These are phyloP conservation scores for Panaeolus cyanescens DNA, from an alignment of 768 basidiomycete genomes.

Conservation along the genomic window DNA sequence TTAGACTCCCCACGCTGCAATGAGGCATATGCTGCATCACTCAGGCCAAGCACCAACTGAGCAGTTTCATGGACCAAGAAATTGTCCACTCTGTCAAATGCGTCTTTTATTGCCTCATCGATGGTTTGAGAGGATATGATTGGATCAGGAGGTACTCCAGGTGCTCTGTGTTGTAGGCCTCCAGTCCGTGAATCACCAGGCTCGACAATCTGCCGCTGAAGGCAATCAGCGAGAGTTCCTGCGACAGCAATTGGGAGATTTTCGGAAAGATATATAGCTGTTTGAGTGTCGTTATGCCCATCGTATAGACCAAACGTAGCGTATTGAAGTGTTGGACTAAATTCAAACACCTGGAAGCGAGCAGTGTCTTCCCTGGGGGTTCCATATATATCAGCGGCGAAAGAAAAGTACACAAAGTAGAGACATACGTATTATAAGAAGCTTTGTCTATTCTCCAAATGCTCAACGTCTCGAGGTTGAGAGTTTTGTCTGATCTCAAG, in stretches of 20 bases:
- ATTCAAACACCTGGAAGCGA: conserved; percentile 2
- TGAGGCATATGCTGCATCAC: not conserved
- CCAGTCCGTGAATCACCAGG: not conserved
- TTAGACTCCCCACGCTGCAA: conserved; percentile 8
- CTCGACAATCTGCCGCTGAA: conserved; percentile 8
- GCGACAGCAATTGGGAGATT: conserved; percentile 30
- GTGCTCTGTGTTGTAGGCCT: conserved; percentile 1
- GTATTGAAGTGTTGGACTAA: conserved; percentile 24
- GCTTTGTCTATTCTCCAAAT: not conserved
- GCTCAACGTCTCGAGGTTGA: not conserved
- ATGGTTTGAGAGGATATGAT: conserved; percentile 30
- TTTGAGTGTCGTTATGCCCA: conserved; percentile 33
- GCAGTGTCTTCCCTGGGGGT: conserved; percentile 17
- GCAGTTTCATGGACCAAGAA: conserved; percentile 36
- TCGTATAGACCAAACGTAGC: conserved; percentile 29
- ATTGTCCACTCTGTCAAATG: conserved; percentile 43
- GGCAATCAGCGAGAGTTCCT: conserved; percentile 25
- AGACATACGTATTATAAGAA: not conserved
- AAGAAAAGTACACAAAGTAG: not conserved
- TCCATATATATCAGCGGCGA: conserved; percentile 4
- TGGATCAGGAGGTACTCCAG: conserved; percentile 15
- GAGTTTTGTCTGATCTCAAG: not conserved
- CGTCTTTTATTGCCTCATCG: conserved; percentile 34
- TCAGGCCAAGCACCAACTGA: conserved; percentile 22
- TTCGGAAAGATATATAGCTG: conserved; percentile 31